Conservation (phyloP, 2,329 filamentous ascomycete genomes). For the Verticillium isaacii region DNA sequence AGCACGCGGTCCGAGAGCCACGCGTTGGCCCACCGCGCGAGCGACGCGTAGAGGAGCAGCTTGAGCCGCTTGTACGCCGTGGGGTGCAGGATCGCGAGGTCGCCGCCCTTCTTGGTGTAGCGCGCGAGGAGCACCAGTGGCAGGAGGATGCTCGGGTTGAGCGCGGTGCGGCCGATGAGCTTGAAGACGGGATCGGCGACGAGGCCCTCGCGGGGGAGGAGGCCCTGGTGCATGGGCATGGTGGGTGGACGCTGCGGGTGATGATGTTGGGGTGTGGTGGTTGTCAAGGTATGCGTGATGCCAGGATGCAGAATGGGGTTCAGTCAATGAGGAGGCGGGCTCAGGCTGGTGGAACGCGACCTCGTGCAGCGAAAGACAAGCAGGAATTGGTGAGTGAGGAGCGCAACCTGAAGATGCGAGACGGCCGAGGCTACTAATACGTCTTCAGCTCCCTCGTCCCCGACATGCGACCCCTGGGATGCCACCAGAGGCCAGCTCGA, state of each 20-base stretch:
- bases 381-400: not conserved
- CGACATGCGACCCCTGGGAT: not conserved
- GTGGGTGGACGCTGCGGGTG: not conserved
- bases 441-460: not conserved
- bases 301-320: not conserved
- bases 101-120: constrained; percentile 57
- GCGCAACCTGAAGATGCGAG: not conserved
- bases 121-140: constrained; percentile 58
- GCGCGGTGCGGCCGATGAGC: constrained; percentile 52
- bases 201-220: constrained; percentile 53
- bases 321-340: not conserved
- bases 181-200: constrained; percentile 55
- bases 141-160: constrained; percentile 62
- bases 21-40: constrained; percentile 41
- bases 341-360: not conserved
- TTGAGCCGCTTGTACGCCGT: constrained; percentile 47
- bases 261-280: not conserved
- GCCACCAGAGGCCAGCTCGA: not conserved
- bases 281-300: not conserved
- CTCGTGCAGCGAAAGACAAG: not conserved
- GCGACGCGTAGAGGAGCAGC: constrained; percentile 45
- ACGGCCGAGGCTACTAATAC: not conserved
- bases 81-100: constrained; percentile 48
- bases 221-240: constrained; percentile 38
- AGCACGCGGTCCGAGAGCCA: constrained; percentile 45